phyloP scores from a whole-genome alignment of 106 monocot species.

The Allium cepa region DNA sequence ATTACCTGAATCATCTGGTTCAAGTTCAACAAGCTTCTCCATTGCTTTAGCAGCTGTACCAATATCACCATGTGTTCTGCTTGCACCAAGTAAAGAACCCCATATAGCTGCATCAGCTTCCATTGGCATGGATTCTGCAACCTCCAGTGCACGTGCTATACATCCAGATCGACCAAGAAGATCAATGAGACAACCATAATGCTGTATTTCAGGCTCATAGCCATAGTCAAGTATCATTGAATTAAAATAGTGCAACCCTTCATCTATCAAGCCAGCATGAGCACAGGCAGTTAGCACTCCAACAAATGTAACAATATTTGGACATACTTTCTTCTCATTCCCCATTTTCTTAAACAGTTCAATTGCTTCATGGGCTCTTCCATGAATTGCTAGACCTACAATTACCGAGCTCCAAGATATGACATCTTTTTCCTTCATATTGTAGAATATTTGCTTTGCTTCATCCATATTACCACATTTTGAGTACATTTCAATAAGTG shows the following conservation, averaged over 20 bases:
- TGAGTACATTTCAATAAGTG: conserved; percentile 70
- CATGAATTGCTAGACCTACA: conserved; percentile 43
- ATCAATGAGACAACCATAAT: conserved; percentile 76
- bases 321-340: conserved; percentile 15
- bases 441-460: conserved; percentile 20
- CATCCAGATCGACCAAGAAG: conserved; percentile 46
- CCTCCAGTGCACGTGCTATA: conserved; percentile 25
- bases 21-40: conserved; percentile 45
- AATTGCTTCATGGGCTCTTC: conserved; percentile 41
- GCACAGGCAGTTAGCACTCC: conserved; percentile 66
- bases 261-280: conserved; percentile 52
- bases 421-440: conserved; percentile 41
- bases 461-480: conserved; percentile 14
- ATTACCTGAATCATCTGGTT: conserved; percentile 59
- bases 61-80: conserved; percentile 29
- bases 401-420: conserved; percentile 66
- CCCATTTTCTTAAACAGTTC: conserved; percentile 46
- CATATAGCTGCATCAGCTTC: conserved; percentile 55
- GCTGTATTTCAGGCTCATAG: conserved; percentile 41
- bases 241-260: conserved; percentile 40
- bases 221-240: conserved; percentile 36
- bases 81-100: conserved; percentile 63
- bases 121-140: conserved; percentile 38
- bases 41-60: conserved; percentile 30
- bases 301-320: conserved; percentile 52